Base-by-base conservation (phyloP, 306 rosid species). In the Castanea mollissima region DNA sequence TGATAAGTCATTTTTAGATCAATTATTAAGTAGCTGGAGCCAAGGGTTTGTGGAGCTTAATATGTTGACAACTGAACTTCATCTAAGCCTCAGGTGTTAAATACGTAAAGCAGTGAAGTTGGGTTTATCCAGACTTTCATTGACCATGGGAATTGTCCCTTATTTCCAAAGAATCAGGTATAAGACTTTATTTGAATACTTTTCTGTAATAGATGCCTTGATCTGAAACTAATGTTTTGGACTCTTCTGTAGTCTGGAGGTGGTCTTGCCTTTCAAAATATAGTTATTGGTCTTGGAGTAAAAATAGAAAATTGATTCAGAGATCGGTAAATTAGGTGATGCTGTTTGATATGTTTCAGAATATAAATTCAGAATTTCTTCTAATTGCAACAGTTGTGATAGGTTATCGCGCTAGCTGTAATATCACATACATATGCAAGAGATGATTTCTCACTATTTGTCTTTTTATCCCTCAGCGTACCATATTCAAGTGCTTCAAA, bases 211-310 rank as follows among this genome's bases (percentile, higher is more conserved):
- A 23, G 15, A 49, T 59, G 5, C 27, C 32, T 59, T 21, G 29
- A 59, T 59, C 65, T 21, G 23, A 21, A 59, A 23, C 32, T 21
- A 27, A 59, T 59, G 23, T 23, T 59, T 59, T 9, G 65, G 65
- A 59, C 65, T 59, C 32, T 59, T 59, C 32, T 23, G 34, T 1
- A 14, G 7, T 23, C 6, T 20, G 34, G 34, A 59, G 65, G 65
- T 59, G 65, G 65, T 59, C 65, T 59, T 59, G 65, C 65, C 65
- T 59, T 59, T 27, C 27, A 23, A 59, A 59, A 59, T 59, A 59
- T 21, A 23, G 14, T 23, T 11, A 59, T 5, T 23, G 34, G 6
- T 59, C 32, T 59, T 23, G 32, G 12, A 6, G 27, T 59, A 21
- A 59, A 59, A 59, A 59, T 59, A 23, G 32, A 59, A 59, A 59